phyloP scores from a whole-genome alignment of 345 rosid genomes.

The Carallia pectinifolia region DNA sequence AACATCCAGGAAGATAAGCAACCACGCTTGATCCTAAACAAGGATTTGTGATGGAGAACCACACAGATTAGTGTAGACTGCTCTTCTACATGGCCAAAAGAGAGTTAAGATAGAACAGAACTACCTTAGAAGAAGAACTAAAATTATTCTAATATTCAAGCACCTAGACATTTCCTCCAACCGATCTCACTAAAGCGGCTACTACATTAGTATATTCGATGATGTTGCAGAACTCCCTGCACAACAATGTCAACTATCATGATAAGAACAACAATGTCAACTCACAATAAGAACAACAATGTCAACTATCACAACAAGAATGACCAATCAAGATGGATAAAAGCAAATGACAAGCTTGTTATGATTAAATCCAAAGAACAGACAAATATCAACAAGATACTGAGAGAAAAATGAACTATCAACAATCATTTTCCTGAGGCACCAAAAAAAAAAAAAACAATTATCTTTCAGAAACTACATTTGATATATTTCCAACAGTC shows the following conservation, averaged over 20 bases:
- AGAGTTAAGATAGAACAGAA: conserved; percentile 17
- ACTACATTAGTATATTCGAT: conserved; percentile 27
- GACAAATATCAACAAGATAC: no score
- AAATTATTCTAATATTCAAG: conserved; percentile 12
- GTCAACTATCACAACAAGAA: conserved; percentile 7
- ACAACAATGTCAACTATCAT: conserved; percentile 1
- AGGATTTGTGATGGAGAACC: background rate
- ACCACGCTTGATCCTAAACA: background rate
- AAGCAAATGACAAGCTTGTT: background rate
- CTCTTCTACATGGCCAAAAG: conserved; percentile 8
- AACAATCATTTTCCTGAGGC: no score
- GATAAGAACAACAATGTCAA: conserved; percentile 8
- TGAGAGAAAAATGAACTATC: no score
- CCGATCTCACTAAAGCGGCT: conserved; percentile 11
- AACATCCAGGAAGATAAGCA: background rate
- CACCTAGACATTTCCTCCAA: conserved; percentile 7
- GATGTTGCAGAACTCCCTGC: conserved; percentile 39
- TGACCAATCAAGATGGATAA: background rate
- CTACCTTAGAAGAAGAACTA: conserved; percentile 17
- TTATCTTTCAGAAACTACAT: no score
- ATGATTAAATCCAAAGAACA: no score
- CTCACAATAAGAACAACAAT: conserved; percentile 5
- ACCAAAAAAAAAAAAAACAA: no score
- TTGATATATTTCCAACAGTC: no score
- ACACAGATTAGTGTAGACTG: conserved; percentile 14